Evolutionary conservation across 805 yeast genomes (phyloP), one percentile per base, ranked within the genome.

Genomic region (Ogataea ramenticola): DNA sequence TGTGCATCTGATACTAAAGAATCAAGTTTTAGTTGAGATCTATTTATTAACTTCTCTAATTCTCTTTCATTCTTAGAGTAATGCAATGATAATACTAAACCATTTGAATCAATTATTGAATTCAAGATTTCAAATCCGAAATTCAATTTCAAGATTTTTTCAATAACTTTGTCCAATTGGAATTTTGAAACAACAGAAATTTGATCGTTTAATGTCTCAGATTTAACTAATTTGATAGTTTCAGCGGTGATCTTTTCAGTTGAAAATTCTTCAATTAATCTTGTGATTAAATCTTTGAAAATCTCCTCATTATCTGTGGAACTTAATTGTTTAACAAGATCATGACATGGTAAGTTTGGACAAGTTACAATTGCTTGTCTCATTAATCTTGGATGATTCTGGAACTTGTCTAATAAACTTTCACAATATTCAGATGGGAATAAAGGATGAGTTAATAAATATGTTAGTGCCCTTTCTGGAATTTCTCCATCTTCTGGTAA

Each of bases 301-400:
- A 85, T 74, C 26, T 79, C 87, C 39, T 76, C 81, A 50, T 77
- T 77, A 24, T 74, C 77, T 12, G 71, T 67, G 14, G 68, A 63
- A 45, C 78, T 68, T 41, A 89, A 68, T 46, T 85, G 88, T 8
- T 62, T 58, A 34, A 86, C 65, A 22, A 90, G 67, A 46, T 86
- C 95, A 5, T 61, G 60, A 39, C 84, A 70, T 9, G 84, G 72
- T 34, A 89, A 64, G 44, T 80, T 79, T 6, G 86, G 82, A 47
- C 93, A 84, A 1, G 93, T 81, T 14, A 82, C 85, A 41, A 88
- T 75, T 1, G 95, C 91, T 60, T 86, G 96, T 63, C 88, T 79
- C 60, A 83, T 72, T 45, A 89, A 70, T 47, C 84, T 75, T 32
- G 87, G 81, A 11, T 73, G 63, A 39, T 72, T 70, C 26, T 50